Evolutionary conservation across 2,329 filamentous ascomycete species (phyloP), one percentile per base, ranked within the genome.

Genomic region (Paracamarosporium sp.): DNA sequence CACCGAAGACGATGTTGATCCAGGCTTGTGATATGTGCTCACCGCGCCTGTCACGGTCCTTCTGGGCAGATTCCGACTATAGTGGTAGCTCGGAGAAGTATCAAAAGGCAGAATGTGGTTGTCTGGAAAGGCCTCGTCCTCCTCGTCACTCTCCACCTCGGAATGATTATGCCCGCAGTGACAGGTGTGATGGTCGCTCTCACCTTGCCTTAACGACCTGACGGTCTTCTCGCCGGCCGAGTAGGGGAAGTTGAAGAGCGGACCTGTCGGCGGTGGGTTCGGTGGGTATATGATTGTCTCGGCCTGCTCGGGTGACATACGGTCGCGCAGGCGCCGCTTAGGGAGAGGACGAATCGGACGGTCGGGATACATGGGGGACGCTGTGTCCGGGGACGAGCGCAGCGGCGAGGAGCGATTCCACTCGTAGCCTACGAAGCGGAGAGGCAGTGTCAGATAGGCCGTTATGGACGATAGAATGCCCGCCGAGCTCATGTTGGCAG

Each of bases 271-370:
- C 35, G 88, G 85, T n/a, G 88, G 90, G 13, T 88, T 85, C 4
- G 91, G 88, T 8, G 94, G 93, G 68, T 92, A 97, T 66, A 89
- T 84, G 68, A 97, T 95, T 28, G 89, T 87, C 52, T 90, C 89
- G 55, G 91, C 92, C 68, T 91, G 88, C 75, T 96, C 92, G 59
- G 91, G 89, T 30, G 94, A 93, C 51, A 99, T 83, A 55, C 92
- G 88, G 74, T 95, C 93, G 69, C 93, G 91, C 53, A 99, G 85
- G 63, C 91, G 90, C 70, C 93, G 90, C 79, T 91, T 95, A 41
- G 95, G 95, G 59, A 99, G 82, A 55, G 95, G 95, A 73, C 93
- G 90, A 75, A 99, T 99, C 60, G 94, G 90, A 77, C 95, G 89
- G 74, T 96, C 91, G 65, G 92, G 92, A 75, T 91, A 96, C 70